Evolutionary conservation across 2,329 filamentous ascomycete genomes (phyloP), one percentile per base, ranked within the genome.

Genomic region (Cladosporium oxysporum): DNA sequence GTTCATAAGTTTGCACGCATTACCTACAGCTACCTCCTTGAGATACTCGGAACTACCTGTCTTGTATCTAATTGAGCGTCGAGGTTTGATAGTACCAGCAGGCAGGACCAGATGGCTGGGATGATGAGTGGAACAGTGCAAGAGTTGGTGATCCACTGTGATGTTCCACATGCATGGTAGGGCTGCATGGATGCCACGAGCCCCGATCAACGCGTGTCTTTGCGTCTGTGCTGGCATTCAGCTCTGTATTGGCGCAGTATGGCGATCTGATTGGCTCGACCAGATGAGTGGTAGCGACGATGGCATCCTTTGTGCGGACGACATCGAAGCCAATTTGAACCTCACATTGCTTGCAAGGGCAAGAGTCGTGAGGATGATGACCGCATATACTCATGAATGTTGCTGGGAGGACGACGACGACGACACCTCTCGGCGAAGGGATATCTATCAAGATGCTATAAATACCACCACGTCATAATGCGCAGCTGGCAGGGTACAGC

Each of bases 221-320:
- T 47, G 41, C 41, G 41, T 47, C 55, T n/a, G 67, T 66, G 29
- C 67, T 68, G 41, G 69, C 58, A 28, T 65, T 47, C 14, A 33
- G 12, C 52, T 71, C 69, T 21, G 29, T 33, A 41, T 47, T 59
- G 57, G 57, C 57, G 57, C 57, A 10, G 33, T 59, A 21, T 28
- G 23, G 37, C 33, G 2, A 26, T 21, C 8, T 59, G 57, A 59
- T 47, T 59, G 57, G 57, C 37, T 59, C 28, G 18, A 31, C 26
- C 52, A 21, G 29, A 12, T n/a, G 37, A 2, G 33, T 37, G 57
- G 16, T 37, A 23, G 26, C 57, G 57, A 59, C 57, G 8, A 16
- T 41, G 57, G 26, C 23, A 47, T 59, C 37, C 5, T 29, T 28
- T 28, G 33, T 21, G 33, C 29, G n/a, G 28, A 21, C 28, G 21